Percentiles rank a stretch among this genome's conserved stretches.
These are phyloP conservation scores for Pythium folliculosum DNA, from an alignment of 352 stramenopile species.

Conservation along the genomic window DNA sequence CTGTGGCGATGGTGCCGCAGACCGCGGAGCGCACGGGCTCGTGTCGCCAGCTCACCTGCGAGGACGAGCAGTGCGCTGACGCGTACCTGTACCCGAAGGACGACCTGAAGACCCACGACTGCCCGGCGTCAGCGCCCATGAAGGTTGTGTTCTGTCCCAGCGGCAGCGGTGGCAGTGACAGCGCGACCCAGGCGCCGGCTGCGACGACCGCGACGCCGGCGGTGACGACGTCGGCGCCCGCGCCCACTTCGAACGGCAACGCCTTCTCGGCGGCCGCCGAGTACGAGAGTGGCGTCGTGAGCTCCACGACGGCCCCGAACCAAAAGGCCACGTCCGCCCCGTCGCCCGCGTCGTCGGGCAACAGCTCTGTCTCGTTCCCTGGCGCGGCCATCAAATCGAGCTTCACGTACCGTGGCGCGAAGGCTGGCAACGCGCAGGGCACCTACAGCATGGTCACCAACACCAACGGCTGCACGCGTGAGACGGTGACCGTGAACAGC, in stretches of 20 bases:
- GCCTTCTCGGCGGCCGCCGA: conserved; percentile 18
- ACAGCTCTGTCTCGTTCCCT: conserved; percentile 24
- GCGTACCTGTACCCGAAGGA: conserved; percentile 67
- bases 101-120: conserved; percentile 70
- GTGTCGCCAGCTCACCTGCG: conserved; percentile 43
- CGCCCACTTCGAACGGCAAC: conserved; percentile 2
- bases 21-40: conserved; percentile 22
- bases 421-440: conserved; percentile 51
- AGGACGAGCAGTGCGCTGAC: conserved; percentile 38
- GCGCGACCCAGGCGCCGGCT: neutral
- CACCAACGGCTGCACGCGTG: conserved; percentile 38
- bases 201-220: neutral
- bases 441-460: conserved; percentile 56
- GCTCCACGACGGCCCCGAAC: conserved; percentile 3
- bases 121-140: conserved; percentile 35
- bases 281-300: conserved; percentile 30
- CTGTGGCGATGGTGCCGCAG: conserved; percentile 46
- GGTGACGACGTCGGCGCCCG: neutral
- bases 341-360: neutral
- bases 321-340: neutral
- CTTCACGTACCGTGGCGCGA: conserved; percentile 52
- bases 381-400: conserved; percentile 35
- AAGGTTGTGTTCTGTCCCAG: conserved; percentile 63
- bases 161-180: neutral
- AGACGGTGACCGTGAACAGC: conserved; percentile 43